Percentiles rank a stretch among this genome's conserved stretches.
phyloP scores from a whole-genome alignment of 2,329 filamentous ascomycete species.

The Fusarium pseudocircinatum region DNA sequence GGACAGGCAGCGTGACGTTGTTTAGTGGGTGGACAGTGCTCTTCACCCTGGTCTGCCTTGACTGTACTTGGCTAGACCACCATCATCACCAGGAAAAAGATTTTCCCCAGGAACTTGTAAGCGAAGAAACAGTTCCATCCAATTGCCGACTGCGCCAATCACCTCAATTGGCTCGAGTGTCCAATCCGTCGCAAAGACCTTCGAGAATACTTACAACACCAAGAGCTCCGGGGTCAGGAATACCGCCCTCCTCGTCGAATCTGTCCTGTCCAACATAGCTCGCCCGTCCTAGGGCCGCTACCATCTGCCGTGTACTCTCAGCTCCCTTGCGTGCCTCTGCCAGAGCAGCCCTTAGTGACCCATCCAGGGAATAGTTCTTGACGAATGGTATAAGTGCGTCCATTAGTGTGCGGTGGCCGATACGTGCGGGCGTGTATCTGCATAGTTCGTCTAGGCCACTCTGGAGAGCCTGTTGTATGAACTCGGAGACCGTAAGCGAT shows the following conservation, averaged over 20 bases:
- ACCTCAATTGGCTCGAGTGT: not conserved
- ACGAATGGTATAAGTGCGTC: constrained; percentile 79
- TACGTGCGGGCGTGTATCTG: constrained; percentile 74
- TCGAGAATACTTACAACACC: constrained; percentile 40
- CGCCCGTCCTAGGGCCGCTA: constrained; percentile 74
- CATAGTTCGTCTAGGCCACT: constrained; percentile 36
- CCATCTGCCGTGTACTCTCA: constrained; percentile 77
- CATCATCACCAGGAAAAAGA: not conserved
- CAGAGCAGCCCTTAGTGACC: constrained; percentile 56
- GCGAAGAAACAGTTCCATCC: not conserved
- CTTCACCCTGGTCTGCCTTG: not conserved
- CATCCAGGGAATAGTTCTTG: constrained; percentile 58
- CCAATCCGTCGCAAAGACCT: constrained; percentile 2
- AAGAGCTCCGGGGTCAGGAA: constrained; percentile 74
- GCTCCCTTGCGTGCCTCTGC: constrained; percentile 52
- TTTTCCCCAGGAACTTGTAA: not conserved
- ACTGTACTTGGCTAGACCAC: not conserved
- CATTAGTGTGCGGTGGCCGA: constrained; percentile 77
- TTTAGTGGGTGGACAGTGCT: not conserved
- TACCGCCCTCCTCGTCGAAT: constrained; percentile 57
- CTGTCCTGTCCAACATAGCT: constrained; percentile 81
- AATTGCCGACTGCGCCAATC: not conserved
- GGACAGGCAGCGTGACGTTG: not conserved
- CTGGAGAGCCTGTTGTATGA: constrained; percentile 28
- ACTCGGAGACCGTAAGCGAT: not conserved